Percentiles rank a stretch among this genome's conserved stretches.
Evolutionary conservation across 352 stramenopile species (phyloP).

Genomic region (Phytopythium delawarense): DNA sequence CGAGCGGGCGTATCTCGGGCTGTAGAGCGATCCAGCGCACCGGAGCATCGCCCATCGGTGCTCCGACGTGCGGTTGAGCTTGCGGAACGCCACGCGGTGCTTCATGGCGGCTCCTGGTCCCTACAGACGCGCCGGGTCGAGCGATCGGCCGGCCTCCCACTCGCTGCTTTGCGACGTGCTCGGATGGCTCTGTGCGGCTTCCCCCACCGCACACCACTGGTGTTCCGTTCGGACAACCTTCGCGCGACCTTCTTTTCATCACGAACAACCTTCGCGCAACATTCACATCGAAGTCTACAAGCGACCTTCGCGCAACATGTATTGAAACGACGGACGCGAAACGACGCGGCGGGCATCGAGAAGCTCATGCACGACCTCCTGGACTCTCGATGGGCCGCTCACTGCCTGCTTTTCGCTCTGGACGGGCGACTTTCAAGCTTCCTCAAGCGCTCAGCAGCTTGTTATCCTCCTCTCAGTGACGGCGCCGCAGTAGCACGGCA

Average conservation of each 20-base stretch:
- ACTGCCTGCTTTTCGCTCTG: neutral
- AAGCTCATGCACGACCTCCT: neutral
- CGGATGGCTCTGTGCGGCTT: slow-evolving; percentile 6
- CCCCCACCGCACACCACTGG: slow-evolving; percentile 7
- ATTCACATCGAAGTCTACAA: neutral
- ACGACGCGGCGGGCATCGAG: neutral
- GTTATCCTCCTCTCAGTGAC: neutral
- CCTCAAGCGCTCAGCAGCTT: neutral
- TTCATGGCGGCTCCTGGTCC: slow-evolving; percentile 46
- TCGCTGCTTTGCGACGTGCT: neutral
- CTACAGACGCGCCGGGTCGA: neutral
- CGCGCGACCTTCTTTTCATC: slow-evolving; percentile 1
- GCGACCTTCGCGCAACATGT: neutral
- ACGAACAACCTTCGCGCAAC: slow-evolving; percentile 1
- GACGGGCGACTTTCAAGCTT: neutral
- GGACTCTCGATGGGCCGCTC: neutral
- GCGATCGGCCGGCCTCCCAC: slow-evolving; percentile 5
- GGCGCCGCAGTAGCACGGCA: neutral
- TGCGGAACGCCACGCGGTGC: slow-evolving; percentile 82
- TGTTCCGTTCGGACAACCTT: slow-evolving; percentile 8
- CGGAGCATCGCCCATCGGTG: slow-evolving; percentile 97
- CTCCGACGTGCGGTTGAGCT: slow-evolving; percentile 89
- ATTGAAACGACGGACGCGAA: neutral
- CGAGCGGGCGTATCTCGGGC: slow-evolving; percentile 5
- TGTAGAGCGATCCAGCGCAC: slow-evolving; percentile 28